Evolutionary conservation across 1,139 yeast genomes (phyloP), one percentile per base, ranked within the genome.

Genomic region (Kodamaea suecica): DNA sequence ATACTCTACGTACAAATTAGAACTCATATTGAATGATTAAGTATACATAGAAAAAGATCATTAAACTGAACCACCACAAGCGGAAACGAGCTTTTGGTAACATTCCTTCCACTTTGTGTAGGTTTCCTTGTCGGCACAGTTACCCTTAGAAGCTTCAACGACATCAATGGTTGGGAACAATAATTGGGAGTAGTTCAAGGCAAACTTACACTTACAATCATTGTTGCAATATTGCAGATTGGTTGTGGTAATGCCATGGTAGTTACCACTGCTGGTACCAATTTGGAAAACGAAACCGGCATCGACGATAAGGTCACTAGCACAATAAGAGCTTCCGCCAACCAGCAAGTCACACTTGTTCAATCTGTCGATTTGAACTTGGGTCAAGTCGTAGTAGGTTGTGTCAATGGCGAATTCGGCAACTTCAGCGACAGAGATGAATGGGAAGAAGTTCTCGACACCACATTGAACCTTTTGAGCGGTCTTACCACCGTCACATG

Each of bases 131-230:
- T 25, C 28, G 10, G 15, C 17, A 25, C 28, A 25, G 17, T 12
- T 25, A 12, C 28, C 28, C 17, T 25, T 25, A 10, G 28, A 11
- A 25, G 28, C 28, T 25, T 25, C 10, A 10, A 5, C 8, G 14
- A 27, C 30, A 12, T 27, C 30, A 27, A 17, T 17, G 14, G 20
- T 17, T 17, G 30, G 30, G 23, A 27, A 27, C 19, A 27, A 27
- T 12, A 27, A 27, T 27, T 27, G 30, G 14, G 23, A 17, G 21
- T 17, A 27, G 30, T 27, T 15, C 23, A 27, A 27, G 19, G 30
- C 30, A 17, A 27, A 27, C 11, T 17, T 17, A 27, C 20, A 27
- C 14, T 16, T 16, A 13, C 28, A 25, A 13, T 5, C 10, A 10
- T 25, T 25, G 28, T 13, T 14, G 14, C 28, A 25, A 14, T 11